phyloP scores from a whole-genome alignment of 331 rosid species.

The Acacia concinna region DNA sequence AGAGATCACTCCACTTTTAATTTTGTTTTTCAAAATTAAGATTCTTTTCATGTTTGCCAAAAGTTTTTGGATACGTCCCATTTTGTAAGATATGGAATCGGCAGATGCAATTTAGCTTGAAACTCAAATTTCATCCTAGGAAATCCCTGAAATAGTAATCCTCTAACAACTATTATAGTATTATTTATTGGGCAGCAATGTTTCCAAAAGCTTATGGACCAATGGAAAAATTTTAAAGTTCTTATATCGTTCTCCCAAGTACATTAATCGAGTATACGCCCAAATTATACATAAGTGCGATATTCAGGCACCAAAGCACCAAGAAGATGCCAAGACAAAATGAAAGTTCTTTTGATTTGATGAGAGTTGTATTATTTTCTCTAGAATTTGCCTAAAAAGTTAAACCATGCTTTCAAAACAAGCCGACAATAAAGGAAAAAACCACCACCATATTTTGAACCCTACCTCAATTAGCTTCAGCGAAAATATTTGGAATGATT shows the following conservation, averaged over 20 bases:
- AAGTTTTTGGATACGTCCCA: neutral
- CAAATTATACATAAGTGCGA: conserved; percentile 12
- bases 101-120: neutral
- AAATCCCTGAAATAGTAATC: neutral
- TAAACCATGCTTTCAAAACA: neutral
- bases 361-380: neutral
- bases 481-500: neutral
- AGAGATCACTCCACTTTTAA: too few species aligned
- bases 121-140: neutral
- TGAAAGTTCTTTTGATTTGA: neutral
- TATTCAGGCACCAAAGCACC: conserved; percentile 16
- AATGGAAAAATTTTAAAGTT: neutral
- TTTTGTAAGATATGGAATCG: neutral
- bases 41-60: neutral
- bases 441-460: neutral
- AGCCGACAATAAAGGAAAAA: neutral
- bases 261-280: neutral
- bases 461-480: neutral
- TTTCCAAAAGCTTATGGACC: neutral
- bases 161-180: neutral
- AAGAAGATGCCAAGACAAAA: conserved; percentile 2
- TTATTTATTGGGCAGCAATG: neutral
- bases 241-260: neutral
- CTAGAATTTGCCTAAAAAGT: neutral
- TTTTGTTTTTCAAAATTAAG: neutral